phyloP scores from a whole-genome alignment of 352 stramenopile species.

The Pythium guiyangense region DNA sequence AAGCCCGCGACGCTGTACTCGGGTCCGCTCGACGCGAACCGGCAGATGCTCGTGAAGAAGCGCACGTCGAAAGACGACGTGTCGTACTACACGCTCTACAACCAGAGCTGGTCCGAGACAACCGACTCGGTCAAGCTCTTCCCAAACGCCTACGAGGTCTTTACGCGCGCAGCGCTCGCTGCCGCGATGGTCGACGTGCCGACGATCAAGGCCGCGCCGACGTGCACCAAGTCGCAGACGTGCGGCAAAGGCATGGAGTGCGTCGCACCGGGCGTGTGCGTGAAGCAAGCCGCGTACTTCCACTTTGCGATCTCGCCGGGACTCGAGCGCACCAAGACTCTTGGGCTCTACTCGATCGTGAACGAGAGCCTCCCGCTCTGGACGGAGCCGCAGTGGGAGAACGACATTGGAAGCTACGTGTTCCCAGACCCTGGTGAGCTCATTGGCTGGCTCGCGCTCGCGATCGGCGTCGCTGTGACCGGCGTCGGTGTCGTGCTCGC shows the following conservation, averaged over 20 bases:
- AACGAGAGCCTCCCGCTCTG: conserved; percentile 69
- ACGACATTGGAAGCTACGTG: conserved; percentile 68
- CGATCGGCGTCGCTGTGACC: conserved; percentile 40
- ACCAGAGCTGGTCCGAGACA: conserved; percentile 49
- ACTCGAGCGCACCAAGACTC: conserved; percentile 40
- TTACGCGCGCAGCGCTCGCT: conserved; percentile 68
- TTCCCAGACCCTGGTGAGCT: conserved; percentile 70
- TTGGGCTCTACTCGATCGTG: conserved; percentile 54
- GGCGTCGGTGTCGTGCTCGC: conserved; percentile 33
- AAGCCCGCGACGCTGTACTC: conserved; percentile 56
- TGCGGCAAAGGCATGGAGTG: conserved; percentile 70
- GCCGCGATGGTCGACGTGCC: conserved; percentile 43
- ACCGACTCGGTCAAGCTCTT: conserved; percentile 56
- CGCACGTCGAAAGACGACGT: conserved; percentile 12
- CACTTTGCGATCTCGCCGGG: conserved; percentile 74
- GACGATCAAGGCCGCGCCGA: conserved; percentile 20
- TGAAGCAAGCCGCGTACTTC: conserved; percentile 53
- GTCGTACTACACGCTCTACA: conserved; percentile 41
- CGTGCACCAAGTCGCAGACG: conserved; percentile 52
- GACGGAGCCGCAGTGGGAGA: conserved; percentile 66
- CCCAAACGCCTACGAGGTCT: conserved; percentile 80
- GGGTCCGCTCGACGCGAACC: conserved; percentile 36
- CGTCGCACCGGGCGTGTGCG: conserved; percentile 71
- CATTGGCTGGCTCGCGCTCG: conserved; percentile 72
- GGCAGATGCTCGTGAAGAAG: conserved; percentile 48